These are phyloP conservation scores for Phaeosphaeriaceae sp. DNA, from an alignment of 2,329 filamentous ascomycete genomes.

Conservation along the genomic window DNA sequence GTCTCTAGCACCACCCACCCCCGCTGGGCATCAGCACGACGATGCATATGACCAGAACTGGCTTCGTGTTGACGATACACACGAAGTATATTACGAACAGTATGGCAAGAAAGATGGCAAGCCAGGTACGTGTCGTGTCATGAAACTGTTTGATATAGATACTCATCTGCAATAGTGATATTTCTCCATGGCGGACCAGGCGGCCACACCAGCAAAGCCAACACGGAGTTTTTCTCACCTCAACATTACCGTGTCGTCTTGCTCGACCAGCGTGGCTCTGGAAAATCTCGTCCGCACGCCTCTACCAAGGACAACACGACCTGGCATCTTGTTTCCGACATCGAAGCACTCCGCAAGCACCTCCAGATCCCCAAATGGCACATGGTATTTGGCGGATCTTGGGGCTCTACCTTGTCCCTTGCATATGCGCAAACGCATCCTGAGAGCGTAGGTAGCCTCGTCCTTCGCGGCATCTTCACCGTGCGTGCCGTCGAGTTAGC, in stretches of 20 bases:
- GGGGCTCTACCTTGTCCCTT: constrained; percentile 56
- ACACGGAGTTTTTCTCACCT: constrained; percentile 55
- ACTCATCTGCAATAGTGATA: constrained; percentile 33
- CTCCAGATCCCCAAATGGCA: constrained; percentile 54
- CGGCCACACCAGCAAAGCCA: constrained; percentile 42
- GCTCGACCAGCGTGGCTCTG: constrained; percentile 57
- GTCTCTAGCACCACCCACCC: neutral
- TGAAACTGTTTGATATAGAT: neutral
- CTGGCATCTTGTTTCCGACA: constrained; percentile 53
- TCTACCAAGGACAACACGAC: constrained; percentile 55
- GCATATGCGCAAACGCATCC: constrained; percentile 55
- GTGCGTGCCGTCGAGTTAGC: constrained; percentile 46
- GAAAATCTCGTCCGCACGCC: constrained; percentile 52
- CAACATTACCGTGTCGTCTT: constrained; percentile 54
- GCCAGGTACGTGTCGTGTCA: constrained; percentile 37
- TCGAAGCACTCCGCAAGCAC: constrained; percentile 53
- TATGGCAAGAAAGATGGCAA: constrained; percentile 49
- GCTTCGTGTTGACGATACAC: constrained; percentile 43
- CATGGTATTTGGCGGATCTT: constrained; percentile 57
- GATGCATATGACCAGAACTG: constrained; percentile 41
- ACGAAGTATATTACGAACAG: constrained; percentile 49
- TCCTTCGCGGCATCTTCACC: constrained; percentile 55
- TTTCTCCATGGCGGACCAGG: constrained; percentile 57
- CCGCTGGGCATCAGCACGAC: neutral
- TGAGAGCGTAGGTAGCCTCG: constrained; percentile 46